These are phyloP conservation scores for Leccinum incarnatum DNA, from an alignment of 768 basidiomycete genomes.

Conservation along the genomic window DNA sequence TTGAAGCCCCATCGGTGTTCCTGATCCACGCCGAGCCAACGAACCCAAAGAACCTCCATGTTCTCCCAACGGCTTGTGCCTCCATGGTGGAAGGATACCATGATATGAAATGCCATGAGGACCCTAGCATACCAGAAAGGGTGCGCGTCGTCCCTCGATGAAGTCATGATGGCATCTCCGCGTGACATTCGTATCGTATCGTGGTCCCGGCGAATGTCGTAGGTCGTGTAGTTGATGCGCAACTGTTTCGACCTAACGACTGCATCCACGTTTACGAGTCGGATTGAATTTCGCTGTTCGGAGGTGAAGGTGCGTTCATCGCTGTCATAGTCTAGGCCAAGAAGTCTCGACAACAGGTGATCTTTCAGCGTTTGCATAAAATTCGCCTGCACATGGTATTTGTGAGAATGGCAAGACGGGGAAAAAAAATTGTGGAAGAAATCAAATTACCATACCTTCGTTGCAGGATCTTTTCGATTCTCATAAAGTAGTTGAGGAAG, in stretches of 20 bases:
- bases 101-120: conserved; percentile 14
- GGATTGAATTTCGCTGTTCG: background rate
- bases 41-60: conserved; percentile 26
- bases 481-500: background rate
- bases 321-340: conserved; percentile 12
- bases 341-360: conserved; percentile 20
- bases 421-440: background rate
- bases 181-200: conserved; percentile 2
- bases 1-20: no score
- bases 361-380: conserved; percentile 21
- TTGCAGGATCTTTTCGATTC: conserved; percentile 10
- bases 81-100: background rate
- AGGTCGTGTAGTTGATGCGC: conserved; percentile 18
- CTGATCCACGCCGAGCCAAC: background rate
- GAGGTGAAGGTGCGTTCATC: conserved; percentile 8
- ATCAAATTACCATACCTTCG: background rate
- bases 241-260: background rate
- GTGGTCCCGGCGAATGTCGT: conserved; percentile 12
- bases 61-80: background rate
- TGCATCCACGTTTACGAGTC: background rate
- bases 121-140: conserved; percentile 26
- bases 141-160: conserved; percentile 3
- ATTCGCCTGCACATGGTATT: background rate
- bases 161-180: conserved; percentile 9
- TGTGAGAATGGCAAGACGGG: background rate